Evolutionary conservation across 192 early-diverging fungal species (phyloP).

Genomic region (Umbelopsis ramanniana): DNA sequence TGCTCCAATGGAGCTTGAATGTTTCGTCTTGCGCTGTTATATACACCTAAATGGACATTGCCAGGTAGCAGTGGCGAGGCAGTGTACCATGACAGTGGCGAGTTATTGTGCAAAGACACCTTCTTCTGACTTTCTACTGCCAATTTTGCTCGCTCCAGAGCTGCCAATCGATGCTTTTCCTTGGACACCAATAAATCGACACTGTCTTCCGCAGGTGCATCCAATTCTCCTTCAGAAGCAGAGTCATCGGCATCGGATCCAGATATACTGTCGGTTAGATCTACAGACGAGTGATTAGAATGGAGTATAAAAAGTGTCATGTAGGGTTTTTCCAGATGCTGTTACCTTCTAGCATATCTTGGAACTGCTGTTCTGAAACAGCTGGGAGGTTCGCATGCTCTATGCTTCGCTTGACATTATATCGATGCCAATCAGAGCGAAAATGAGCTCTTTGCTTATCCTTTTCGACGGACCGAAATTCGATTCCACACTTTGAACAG

Average conservation of each 20-base stretch:
- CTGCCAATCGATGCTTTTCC: conserved; percentile 17
- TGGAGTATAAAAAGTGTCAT: too few relatives aligned
- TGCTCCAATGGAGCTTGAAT: background rate
- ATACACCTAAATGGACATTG: conserved; percentile 49
- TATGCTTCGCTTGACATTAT: conserved; percentile 57
- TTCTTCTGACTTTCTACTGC: background rate
- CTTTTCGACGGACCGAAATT: conserved; percentile 29
- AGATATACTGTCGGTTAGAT: conserved; percentile 52
- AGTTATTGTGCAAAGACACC: conserved; percentile 22
- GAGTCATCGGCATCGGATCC: conserved; percentile 49
- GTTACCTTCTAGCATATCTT: conserved; percentile 56
- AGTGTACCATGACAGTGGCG: conserved; percentile 49
- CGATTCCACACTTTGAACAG: conserved; percentile 50
- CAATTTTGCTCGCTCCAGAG: conserved; percentile 22
- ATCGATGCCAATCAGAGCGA: conserved; percentile 59
- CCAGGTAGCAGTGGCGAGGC: conserved; percentile 24
- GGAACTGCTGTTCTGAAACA: conserved; percentile 51
- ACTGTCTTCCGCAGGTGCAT: conserved; percentile 19
- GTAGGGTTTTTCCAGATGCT: too few relatives aligned
- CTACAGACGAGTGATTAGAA: conserved; percentile 10
- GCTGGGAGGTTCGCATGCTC: conserved; percentile 39
- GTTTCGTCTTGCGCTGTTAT: conserved; percentile 41
- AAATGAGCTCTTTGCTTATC: conserved; percentile 54
- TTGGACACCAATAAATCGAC: background rate
- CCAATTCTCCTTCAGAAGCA: conserved; percentile 25